Base-by-base conservation (phyloP, 768 basidiomycete species). In the Naganishia vishniacii region DNA sequence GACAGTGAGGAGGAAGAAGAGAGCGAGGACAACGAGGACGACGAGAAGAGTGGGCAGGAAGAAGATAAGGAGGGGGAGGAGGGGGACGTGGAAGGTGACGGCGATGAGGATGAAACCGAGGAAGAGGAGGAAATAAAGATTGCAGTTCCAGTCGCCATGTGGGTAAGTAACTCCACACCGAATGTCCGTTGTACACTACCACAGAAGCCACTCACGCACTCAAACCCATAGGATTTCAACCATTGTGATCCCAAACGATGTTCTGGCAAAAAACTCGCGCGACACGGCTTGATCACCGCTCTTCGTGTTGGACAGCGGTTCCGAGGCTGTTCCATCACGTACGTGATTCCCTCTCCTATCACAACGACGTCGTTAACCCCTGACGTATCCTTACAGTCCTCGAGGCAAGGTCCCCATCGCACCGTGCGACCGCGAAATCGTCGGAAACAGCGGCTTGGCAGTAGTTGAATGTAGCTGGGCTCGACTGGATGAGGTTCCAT, bases 381-480 rank as follows among this genome's bases (percentile, higher is more conserved):
- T 53, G 25, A n/a, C 23, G 60, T 49, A 31, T 32, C 23, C 45
- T 15, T 18, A 71, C 72, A 93, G 91, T 34, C 94, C 94, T 2
- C 89, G 91, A 72, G 94, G 86, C 0, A 87, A 81, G 29, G 81
- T 84, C 69, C 80, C 88, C 25, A 82, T 97, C 23, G 88, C 85
- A 48, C 91, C 91, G 0, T 82, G 86, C 0, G 95, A 99, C 72
- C 83, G 84, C n/a, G 85, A 87, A 4, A 84, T 93, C 62, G 80
- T 98, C 9, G 79, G 83, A 0, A 80, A 81, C 47, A 80, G 80
- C 34, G 95, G 95, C 0, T 78, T 97, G 5, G 95, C 94, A 0
- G 95, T 99, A n/a, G 90, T 99, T 1, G 95, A 99, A 74, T 98
- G 94, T 75, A 94, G 91, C 3, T 99, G 95, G 95, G 94, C 95